A percentile compares a stretch with the other conserved stretches of the same genome.
Evolutionary conservation across 768 basidiomycete species (phyloP).

Genomic region (Suillus americanus): DNA sequence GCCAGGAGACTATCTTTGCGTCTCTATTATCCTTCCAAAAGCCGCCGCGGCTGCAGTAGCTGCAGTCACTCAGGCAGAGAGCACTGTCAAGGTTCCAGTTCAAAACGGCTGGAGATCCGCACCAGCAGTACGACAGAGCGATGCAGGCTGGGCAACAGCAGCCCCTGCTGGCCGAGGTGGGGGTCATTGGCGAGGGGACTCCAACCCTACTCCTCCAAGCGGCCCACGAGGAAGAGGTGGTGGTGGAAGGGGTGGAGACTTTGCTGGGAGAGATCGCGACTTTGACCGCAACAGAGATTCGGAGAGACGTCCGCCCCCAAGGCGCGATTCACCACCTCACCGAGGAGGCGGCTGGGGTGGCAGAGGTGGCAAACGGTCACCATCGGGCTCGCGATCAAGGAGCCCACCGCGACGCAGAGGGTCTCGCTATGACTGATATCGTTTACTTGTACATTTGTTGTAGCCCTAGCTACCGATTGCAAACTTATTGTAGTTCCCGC

Average conservation of each 20-base stretch:
- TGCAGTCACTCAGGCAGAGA: constrained; percentile 49
- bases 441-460: not conserved
- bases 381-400: constrained; percentile 38
- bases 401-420: constrained; percentile 41
- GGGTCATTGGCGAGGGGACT: constrained; percentile 77
- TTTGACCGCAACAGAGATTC: constrained; percentile 39
- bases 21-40: constrained; percentile 77
- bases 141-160: constrained; percentile 39
- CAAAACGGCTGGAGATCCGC: constrained; percentile 37
- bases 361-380: constrained; percentile 40
- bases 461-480: not conserved
- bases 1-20: constrained; percentile 76
- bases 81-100: constrained; percentile 34
- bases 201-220: constrained; percentile 45
- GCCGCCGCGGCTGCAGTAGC: constrained; percentile 41
- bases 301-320: constrained; percentile 50
- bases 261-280: constrained; percentile 36
- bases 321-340: constrained; percentile 49
- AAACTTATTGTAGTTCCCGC: not conserved
- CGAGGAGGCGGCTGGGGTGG: constrained; percentile 41
- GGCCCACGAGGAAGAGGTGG: constrained; percentile 40
- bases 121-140: constrained; percentile 38
- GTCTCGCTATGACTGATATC: constrained; percentile 31
- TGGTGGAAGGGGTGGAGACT: constrained; percentile 32
- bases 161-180: constrained; percentile 49